These are phyloP conservation scores for Plasmodium vivax DNA, from an alignment of 169 alveolate species.

Conservation along the genomic window DNA sequence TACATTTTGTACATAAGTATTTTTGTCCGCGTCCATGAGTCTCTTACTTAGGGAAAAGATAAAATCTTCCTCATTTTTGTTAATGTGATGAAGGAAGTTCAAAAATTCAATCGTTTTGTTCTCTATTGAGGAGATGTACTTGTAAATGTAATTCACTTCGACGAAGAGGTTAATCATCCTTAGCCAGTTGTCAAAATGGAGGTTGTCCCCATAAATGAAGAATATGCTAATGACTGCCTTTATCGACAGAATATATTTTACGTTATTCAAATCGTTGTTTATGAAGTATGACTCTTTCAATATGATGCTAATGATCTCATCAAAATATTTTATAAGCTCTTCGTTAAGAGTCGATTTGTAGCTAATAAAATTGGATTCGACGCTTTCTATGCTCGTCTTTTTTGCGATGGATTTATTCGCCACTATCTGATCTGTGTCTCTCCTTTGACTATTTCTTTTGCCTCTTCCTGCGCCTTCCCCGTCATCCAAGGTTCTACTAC, in stretches of 20 bases:
- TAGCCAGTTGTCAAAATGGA: slow-evolving; percentile 64
- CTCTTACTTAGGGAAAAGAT: slow-evolving; percentile 6
- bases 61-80: slow-evolving; percentile 60
- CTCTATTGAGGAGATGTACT: slow-evolving; percentile 65
- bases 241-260: slow-evolving; percentile 62
- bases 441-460: neutral
- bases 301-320: slow-evolving; percentile 32
- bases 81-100: slow-evolving; percentile 44
- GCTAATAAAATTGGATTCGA: slow-evolving; percentile 32
- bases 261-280: slow-evolving; percentile 59
- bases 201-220: slow-evolving; percentile 61
- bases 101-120: slow-evolving; percentile 63
- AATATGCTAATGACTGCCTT: slow-evolving; percentile 65
- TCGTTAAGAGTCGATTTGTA: slow-evolving; percentile 47
- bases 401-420: neutral
- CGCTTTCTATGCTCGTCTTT: slow-evolving; percentile 32
- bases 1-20: slow-evolving; percentile 24
- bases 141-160: slow-evolving; percentile 65
- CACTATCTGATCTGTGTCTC: neutral
- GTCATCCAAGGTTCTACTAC: neutral
- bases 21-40: slow-evolving; percentile 10
- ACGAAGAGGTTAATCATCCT: slow-evolving; percentile 52
- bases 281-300: slow-evolving; percentile 61
- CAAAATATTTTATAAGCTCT: slow-evolving; percentile 50
- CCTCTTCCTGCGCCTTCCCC: neutral